Percentiles rank a stretch among this genome's conserved stretches.
Conservation (phyloP, 495 filamentous ascomycete genomes). For the Ramalina peruviana region DNA sequence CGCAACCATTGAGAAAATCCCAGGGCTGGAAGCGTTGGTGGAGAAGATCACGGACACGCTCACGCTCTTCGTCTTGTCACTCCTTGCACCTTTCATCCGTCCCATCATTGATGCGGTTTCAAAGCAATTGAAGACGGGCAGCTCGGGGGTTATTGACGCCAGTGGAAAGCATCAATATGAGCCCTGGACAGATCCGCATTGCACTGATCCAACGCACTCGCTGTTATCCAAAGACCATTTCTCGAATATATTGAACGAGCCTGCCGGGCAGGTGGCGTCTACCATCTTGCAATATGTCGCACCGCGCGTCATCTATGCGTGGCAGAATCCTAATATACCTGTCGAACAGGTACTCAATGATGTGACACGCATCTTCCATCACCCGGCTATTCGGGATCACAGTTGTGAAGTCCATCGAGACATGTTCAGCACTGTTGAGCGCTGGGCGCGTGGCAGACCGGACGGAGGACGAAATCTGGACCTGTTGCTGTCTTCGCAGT, state of each 20-base stretch:
- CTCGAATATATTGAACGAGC: slow-evolving; percentile 78
- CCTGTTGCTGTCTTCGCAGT: slow-evolving; percentile 56
- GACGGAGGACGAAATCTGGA: slow-evolving; percentile 52
- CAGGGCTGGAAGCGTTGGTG: slow-evolving; percentile 70
- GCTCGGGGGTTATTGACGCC: slow-evolving; percentile 61
- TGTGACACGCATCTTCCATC: slow-evolving; percentile 68
- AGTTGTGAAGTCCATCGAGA: slow-evolving; percentile 60
- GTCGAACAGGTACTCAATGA: slow-evolving; percentile 69
- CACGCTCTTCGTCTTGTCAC: slow-evolving; percentile 76
- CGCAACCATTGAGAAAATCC: slow-evolving; percentile 78
- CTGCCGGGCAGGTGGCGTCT: slow-evolving; percentile 68
- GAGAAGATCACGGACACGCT: slow-evolving; percentile 86
- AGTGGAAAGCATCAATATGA: slow-evolving; percentile 78
- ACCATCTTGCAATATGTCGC: slow-evolving; percentile 71
- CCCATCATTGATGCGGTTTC: slow-evolving; percentile 84
- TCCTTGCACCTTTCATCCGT: slow-evolving; percentile 77
- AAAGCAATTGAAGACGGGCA: slow-evolving; percentile 68
- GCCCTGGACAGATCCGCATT: slow-evolving; percentile 74
- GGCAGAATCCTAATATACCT: slow-evolving; percentile 70
- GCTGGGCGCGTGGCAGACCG: slow-evolving; percentile 54
- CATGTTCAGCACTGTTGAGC: slow-evolving; percentile 73
- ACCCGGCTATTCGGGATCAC: slow-evolving; percentile 64
- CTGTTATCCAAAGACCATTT: slow-evolving; percentile 96
- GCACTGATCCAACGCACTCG: slow-evolving; percentile 86
- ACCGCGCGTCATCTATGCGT: slow-evolving; percentile 77